These are phyloP conservation scores for Botryotinia globosa DNA, from an alignment of 2,329 filamentous ascomycete species.

Conservation along the genomic window DNA sequence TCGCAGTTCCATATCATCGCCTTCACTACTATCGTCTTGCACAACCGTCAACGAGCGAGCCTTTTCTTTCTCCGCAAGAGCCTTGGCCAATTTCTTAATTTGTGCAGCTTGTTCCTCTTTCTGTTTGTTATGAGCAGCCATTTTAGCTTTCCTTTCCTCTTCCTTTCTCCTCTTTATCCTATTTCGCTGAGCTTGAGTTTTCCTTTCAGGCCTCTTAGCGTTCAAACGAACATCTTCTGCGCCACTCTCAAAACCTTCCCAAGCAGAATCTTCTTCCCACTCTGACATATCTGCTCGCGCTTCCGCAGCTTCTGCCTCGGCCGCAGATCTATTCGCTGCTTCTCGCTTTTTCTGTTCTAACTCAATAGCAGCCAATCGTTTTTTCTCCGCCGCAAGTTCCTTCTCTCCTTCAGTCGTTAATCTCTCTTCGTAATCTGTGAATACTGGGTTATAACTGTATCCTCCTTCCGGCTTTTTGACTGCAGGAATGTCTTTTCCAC, in stretches of 20 bases:
- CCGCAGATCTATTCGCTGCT: slow-evolving; percentile 65
- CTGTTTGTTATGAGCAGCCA: slow-evolving; percentile 71
- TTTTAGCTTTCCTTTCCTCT: slow-evolving; percentile 71
- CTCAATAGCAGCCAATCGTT: slow-evolving; percentile 65
- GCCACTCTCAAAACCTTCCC: slow-evolving; percentile 86
- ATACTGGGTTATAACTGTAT: slow-evolving; percentile 89
- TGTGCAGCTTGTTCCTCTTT: slow-evolving; percentile 68
- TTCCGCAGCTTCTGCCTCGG: slow-evolving; percentile 71
- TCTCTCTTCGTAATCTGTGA: slow-evolving; percentile 79
- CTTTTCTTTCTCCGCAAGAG: slow-evolving; percentile 58
- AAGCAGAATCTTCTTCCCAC: slow-evolving; percentile 86
- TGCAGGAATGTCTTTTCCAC: slow-evolving; percentile 74
- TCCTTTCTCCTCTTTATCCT: slow-evolving; percentile 86
- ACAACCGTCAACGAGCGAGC: slow-evolving; percentile 45
- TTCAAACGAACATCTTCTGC: slow-evolving; percentile 62
- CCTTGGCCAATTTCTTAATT: slow-evolving; percentile 67
- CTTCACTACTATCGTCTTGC: slow-evolving; percentile 50
- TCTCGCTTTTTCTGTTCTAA: slow-evolving; percentile 66
- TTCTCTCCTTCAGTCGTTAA: slow-evolving; percentile 72
- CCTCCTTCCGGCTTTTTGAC: slow-evolving; percentile 77
- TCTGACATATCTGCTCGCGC: slow-evolving; percentile 62
- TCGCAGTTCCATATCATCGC: slow-evolving; percentile 63
- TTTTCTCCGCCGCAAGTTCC: slow-evolving; percentile 74
- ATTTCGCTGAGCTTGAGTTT: slow-evolving; percentile 84
- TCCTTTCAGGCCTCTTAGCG: slow-evolving; percentile 76